A percentile compares a stretch with the other conserved stretches of the same genome.
Conservation (phyloP, 495 filamentous ascomycete species). For the Penicillium arizonense region DNA sequence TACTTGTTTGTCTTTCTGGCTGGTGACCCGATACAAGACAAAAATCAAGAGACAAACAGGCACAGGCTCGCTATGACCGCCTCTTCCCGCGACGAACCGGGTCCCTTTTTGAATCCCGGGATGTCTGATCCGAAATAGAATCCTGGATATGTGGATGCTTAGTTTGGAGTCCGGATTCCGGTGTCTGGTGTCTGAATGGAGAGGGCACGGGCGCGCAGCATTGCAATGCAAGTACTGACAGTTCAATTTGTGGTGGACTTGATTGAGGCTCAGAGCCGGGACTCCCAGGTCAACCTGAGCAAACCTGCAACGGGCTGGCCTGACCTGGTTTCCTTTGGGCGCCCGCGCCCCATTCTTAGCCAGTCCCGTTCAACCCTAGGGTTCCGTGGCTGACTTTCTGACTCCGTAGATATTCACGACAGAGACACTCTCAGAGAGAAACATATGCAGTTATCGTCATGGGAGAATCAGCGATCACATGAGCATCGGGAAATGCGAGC, state of each 20-base stretch:
- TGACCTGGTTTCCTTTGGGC: neutral
- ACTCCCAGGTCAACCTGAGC: neutral
- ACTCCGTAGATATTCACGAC: too few relatives aligned
- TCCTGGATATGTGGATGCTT: too few relatives aligned
- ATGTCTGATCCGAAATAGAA: neutral
- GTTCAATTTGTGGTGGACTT: too few relatives aligned
- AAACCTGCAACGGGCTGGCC: neutral
- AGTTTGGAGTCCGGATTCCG: too few relatives aligned
- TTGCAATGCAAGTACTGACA: too few relatives aligned
- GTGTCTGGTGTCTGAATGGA: too few relatives aligned
- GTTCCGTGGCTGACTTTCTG: neutral
- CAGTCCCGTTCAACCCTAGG: neutral
- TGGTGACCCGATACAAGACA: neutral
- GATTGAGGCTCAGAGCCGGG: too few relatives aligned
- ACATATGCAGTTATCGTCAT: too few relatives aligned
- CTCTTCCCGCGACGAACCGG: constrained; percentile 3
- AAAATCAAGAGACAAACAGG: neutral
- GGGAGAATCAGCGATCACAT: neutral
- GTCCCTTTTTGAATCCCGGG: constrained; percentile 6
- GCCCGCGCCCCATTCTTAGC: neutral
- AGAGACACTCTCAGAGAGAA: too few relatives aligned
- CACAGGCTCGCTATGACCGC: constrained; percentile 3
- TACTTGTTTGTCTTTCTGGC: constrained; percentile 3
- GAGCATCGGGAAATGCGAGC: neutral
- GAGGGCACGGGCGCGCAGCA: neutral